phyloP scores from a whole-genome alignment of 192 early-diverging fungal genomes.

The Backusella australiensis region DNA sequence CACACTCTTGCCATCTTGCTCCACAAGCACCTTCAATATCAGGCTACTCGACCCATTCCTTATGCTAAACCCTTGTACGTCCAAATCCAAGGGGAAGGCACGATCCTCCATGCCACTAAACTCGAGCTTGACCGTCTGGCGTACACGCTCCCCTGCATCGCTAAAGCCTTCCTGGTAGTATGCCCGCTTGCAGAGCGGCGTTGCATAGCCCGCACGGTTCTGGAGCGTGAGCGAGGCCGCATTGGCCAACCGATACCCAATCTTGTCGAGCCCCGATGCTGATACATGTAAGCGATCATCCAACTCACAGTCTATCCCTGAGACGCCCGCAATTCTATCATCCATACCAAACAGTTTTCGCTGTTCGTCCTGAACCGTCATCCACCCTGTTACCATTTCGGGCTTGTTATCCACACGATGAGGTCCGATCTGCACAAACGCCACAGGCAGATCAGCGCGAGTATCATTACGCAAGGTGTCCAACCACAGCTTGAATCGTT shows the following conservation, averaged over 20 bases:
- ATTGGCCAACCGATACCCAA: conserved; percentile 20
- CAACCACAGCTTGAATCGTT: not conserved
- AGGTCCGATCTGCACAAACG: conserved; percentile 23
- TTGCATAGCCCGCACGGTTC: not conserved
- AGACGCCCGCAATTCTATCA: conserved; percentile 7
- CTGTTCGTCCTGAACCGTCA: conserved; percentile 17
- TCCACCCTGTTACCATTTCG: conserved; percentile 13
- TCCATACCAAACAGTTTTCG: not conserved
- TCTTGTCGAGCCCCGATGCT: not conserved
- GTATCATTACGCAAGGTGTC: not conserved
- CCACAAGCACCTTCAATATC: not conserved
- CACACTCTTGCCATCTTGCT: not conserved
- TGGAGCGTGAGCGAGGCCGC: not conserved
- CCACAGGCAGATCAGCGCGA: conserved; percentile 10
- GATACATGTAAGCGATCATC: conserved; percentile 31
- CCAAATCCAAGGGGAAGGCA: not conserved
- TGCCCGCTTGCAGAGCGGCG: not conserved
- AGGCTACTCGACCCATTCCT: not conserved
- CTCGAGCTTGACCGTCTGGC: not conserved
- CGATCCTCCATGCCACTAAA: not conserved
- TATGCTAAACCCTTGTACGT: not conserved
- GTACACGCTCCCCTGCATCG: not conserved
- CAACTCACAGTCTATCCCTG: conserved; percentile 23
- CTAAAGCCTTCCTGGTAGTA: not conserved
- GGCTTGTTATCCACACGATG: not conserved